Evolutionary conservation across 495 filamentous ascomycete species (phyloP), one percentile per base, ranked within the genome.

Genomic region (Aspergillus egyptiacus): DNA sequence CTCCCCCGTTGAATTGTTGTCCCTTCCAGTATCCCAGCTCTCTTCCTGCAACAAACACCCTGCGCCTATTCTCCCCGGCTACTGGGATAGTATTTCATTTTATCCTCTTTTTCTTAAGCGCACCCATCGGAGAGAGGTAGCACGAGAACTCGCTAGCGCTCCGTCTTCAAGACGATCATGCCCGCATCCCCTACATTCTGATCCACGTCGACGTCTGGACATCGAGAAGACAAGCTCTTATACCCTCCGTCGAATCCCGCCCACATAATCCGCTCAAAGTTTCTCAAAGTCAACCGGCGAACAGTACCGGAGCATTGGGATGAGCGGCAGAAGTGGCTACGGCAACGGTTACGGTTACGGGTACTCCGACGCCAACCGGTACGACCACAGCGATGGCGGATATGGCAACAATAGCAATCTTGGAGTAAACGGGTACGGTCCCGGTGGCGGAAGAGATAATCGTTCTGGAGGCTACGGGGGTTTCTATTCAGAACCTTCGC

Each of bases 391-490:
- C n/a, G 66, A 71, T 51, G 65, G 62, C 25, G 60, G 63, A 40
- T 70, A 72, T 44, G 60, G 63, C 45, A 62, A 53, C n/a, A 61
- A 56, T 15, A 59, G 46, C 43, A 59, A 53, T 50, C 51, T 65
- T 34, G 66, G 59, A 14, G 59, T 60, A 37, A 69, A 69, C 41
- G 63, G 66, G 14, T 67, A 68, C 36, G 67, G 64, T 41, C 44
- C 48, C 14, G 57, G 55, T 34, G 59, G 56, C 30, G 52, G 48
- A 48, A 55, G 60, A 43, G 64, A 66, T 14, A 64, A 55, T 46
- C 67, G 71, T 23, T 66, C 69, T 2, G 71, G 71, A 37, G 71
- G 71, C 11, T 74, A 74, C 34, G 71, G 71, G 27, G 71, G 71
- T 6, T 74, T 74, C 27, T 67, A 68, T 25, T 42, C 57, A 2